Evolutionary conservation across 2,329 filamentous ascomycete genomes (phyloP), one percentile per base, ranked within the genome.

Genomic region (Drechmeria coniospora): DNA sequence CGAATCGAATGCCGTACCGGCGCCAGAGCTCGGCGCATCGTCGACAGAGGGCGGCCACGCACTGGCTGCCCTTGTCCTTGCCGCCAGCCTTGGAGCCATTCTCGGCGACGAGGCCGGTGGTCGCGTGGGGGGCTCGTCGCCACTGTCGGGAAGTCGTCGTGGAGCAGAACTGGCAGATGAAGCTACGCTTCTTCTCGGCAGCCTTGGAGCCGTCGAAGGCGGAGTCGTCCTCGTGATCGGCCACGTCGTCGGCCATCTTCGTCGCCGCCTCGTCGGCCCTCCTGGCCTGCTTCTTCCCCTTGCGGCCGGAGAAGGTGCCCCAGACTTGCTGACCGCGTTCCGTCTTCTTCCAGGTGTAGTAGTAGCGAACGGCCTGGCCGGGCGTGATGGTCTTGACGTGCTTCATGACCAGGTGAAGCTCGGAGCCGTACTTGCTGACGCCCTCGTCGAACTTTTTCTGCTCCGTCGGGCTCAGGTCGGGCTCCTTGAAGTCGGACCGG

Each of bases 291-390:
- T 90, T 93, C 51, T 87, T 92, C 31, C 82, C 81, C 47, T 92
- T 92, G 25, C 87, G 73, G 8, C 81, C 83, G 27, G 81, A 74
- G 43, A 79, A 93, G 38, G 75, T 81, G 33, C 83, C 83, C 86
- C 90, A 94, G 14, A 98, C 74, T 41, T 90, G 74, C 46, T 71
- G 76, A 22, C 90, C 90, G 32, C 77, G 74, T 2, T 78, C 68
- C 0, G 83, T 83, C 54, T 95, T 95, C 58, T 98, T 98, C 90
- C 90, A 98, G 38, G 81, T 81, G 50, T 98, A 98, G 54, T 95
- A 98, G 47, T 80, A 92, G 4, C 90, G 79, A 15, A 92, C 83
- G 35, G 94, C 78, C 32, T 82, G 72, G 27, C 77, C 74, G 35
- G 84, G 74, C 22, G 71, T 73, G 40, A 90, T 72, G 0, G 77